Evolutionary conservation across 257 asterid species (phyloP).

Genomic region (Solanum rostratum): DNA sequence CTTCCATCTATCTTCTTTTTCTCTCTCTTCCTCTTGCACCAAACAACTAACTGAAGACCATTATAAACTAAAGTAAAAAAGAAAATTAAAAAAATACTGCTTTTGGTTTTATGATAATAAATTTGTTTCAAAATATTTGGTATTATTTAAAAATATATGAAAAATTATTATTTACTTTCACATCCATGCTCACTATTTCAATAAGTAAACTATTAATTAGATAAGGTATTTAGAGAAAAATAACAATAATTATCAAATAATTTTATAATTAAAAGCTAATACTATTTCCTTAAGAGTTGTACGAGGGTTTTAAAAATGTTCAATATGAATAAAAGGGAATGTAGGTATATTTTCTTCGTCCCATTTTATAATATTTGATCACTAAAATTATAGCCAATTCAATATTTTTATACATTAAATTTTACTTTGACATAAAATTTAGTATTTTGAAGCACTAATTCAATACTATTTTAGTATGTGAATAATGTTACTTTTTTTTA

Average conservation of each 20-base stretch:
- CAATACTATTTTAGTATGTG: too few species aligned
- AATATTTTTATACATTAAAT: too few species aligned
- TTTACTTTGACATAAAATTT: too few species aligned
- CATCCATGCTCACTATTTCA: neutral
- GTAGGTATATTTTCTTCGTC: neutral
- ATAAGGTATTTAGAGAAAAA: neutral
- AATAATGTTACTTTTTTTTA: too few species aligned
- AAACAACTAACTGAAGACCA: neutral
- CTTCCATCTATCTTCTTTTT: neutral
- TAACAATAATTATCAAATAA: neutral
- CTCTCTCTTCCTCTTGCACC: neutral
- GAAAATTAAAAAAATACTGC: neutral
- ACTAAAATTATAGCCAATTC: too few species aligned
- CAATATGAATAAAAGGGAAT: neutral
- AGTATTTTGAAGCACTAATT: too few species aligned
- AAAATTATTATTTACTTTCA: neutral
- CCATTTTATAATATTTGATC: neutral
- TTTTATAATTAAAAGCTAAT: neutral
- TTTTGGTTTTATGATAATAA: neutral
- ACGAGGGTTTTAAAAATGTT: neutral
- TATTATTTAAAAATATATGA: neutral
- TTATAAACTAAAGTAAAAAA: neutral
- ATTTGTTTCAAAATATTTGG: neutral
- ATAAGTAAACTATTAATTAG: neutral
- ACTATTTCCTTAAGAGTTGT: neutral